Evolutionary conservation across 768 basidiomycete species (phyloP).

Genomic region (Amanita pseudoporphyria): DNA sequence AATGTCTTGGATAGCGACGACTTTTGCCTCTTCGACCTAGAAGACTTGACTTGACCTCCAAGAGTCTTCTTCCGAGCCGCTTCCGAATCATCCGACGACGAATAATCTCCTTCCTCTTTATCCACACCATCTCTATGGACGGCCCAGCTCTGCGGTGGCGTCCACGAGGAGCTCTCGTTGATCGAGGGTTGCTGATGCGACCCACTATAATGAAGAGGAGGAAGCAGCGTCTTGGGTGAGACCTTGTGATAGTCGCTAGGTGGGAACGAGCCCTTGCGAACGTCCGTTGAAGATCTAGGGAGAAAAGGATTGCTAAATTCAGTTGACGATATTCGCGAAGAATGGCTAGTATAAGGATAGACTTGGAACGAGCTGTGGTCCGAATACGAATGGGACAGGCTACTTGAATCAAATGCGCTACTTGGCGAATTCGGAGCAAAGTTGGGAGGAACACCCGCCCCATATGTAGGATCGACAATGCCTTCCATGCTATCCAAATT

Average conservation of each 20-base stretch:
- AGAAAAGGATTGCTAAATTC: constrained; percentile 36
- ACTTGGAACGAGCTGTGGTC: constrained; percentile 18
- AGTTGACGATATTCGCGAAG: constrained; percentile 14
- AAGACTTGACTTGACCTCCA: constrained; percentile 6
- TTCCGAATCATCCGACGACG: constrained; percentile 31
- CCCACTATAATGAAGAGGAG: constrained; percentile 10
- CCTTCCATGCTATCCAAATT: constrained; percentile 75
- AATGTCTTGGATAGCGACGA: not conserved
- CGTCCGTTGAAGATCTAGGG: constrained; percentile 19
- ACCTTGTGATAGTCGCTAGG: constrained; percentile 28
- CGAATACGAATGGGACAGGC: constrained; percentile 22
- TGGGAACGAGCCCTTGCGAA: constrained; percentile 17
- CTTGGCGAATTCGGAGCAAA: constrained; percentile 22
- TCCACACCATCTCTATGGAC: constrained; percentile 43
- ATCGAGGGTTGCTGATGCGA: not conserved
- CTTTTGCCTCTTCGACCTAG: not conserved
- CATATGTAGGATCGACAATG: constrained; percentile 47
- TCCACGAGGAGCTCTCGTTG: constrained; percentile 38
- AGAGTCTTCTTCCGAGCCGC: constrained; percentile 8
- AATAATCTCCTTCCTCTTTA: constrained; percentile 26
- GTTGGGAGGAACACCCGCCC: constrained; percentile 7
- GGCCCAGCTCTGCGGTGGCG: constrained; percentile 70
- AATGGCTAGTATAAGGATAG: constrained; percentile 4
- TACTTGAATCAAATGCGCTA: constrained; percentile 30
- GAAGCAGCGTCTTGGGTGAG: constrained; percentile 39